Evolutionary conservation across 768 basidiomycete genomes (phyloP), one percentile per base, ranked within the genome.

Genomic region (Lactarius hengduanensis): DNA sequence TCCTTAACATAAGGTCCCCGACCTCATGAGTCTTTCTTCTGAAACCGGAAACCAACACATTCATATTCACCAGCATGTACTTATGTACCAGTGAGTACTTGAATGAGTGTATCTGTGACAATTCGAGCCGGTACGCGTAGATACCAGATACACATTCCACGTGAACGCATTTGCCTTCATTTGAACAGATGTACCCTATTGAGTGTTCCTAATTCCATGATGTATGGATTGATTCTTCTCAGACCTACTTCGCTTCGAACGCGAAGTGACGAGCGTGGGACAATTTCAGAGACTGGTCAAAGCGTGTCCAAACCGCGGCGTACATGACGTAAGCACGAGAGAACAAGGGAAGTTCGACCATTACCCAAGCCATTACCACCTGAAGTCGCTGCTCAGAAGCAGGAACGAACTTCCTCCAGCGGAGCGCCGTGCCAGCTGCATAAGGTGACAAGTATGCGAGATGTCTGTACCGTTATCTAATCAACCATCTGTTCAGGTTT

Each of bases 61-160:
- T 57, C 45, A 55, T 58, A 28, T 59, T 65, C 57, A 26, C 11
- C 45, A 54, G 54, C 34, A 55, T 57, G 13, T 60, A 59, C 28
- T 60, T 55, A 6, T 26, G 64, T 32, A 60, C 50, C 41, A 55
- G 58, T 11, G 47, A 59, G 40, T 65, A 65, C 28, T 16, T 36
- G 11, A 54, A 28, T 56, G 34, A 65, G 45, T 47, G n/a, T n/a
- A 45, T 10, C 18, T 43, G 11, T 38, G 43, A 20, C 20, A n/a
- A n/a, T 45, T 2, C 34, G 34, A 36, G 36, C 8, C 10, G 9
- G 9, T 47, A 9, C 45, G 43, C 6, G 13, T 38, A 5, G 38
- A 15, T 38, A 38, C n/a, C n/a, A n/a, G n/a, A n/a, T n/a, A n/a
- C n/a, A n/a, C n/a, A n/a, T n/a, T n/a, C n/a, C n/a, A n/a, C 45